Evolutionary conservation across 2,329 filamentous ascomycete genomes (phyloP), one percentile per base, ranked within the genome.

Genomic region (Fusarium protoensiforme): DNA sequence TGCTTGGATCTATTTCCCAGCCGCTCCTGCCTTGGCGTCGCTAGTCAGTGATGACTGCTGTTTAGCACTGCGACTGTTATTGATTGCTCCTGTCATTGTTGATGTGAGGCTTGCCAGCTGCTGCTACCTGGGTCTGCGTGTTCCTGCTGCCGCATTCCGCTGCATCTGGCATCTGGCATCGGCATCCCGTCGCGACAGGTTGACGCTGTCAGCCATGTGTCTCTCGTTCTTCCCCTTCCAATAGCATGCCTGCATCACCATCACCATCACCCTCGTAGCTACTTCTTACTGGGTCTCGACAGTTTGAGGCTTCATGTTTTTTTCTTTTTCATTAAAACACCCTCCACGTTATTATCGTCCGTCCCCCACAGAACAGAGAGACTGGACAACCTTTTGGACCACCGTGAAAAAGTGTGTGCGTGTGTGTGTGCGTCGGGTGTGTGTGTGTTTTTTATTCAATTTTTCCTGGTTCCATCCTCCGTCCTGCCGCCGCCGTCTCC

Each of bases 401-500:
- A 39, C 43, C 29, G 56, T 39, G 39, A 51, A 61, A 73, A 64
- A 69, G 57, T 58, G 41, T 24, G 41, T 43, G 41, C n/a, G 43
- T 39, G 43, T 60, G 70, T 39, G 24, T 31, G 69, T 64, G 29
- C 24, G 56, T 61, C 31, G 10, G 46, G 24, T 27, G 22, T 51
- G 46, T 31, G 46, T 54, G 18, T 54, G 33, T 38, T 57, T 57
- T 38, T 36, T 57, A 14, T 10, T n/a, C 65, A 24, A 24, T 61
- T 43, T 69, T 64, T 53, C 57, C 51, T 38, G 57, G 60, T 68
- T 66, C 71, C 14, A 46, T 46, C 14, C 72, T 69, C 72, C 72
- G 65, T 75, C 61, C 72, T 66, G 69, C 65, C 65, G 57, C 67
- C 70, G 56, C 65, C 72, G 71, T 70, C 72, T 73, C 69, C 72